A percentile compares a stretch with the other conserved stretches of the same genome.
phyloP scores from a whole-genome alignment of 2,329 filamentous ascomycete genomes.

The Penicillium thymicola region DNA sequence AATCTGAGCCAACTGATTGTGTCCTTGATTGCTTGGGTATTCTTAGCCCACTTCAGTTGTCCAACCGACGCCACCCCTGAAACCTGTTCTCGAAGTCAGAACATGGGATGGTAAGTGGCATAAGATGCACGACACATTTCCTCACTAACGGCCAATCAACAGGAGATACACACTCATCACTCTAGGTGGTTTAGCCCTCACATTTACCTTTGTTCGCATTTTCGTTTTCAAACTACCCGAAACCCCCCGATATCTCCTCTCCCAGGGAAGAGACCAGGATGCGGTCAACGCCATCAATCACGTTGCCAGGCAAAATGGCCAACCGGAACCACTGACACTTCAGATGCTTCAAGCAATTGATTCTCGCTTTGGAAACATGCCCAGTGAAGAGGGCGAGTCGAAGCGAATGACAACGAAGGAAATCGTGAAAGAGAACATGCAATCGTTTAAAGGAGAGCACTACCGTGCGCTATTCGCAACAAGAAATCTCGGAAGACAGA shows the following conservation, averaged over 20 bases:
- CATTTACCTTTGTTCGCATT: slow-evolving; percentile 27
- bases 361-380: slow-evolving; percentile 10
- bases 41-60: slow-evolving; percentile 30
- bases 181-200: slow-evolving; percentile 24
- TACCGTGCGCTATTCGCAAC: slow-evolving; percentile 31
- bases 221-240: slow-evolving; percentile 31
- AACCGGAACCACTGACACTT: slow-evolving; percentile 29
- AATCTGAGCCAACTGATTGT: slow-evolving; percentile 45
- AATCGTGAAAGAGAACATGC: slow-evolving; percentile 30
- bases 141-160: neutral
- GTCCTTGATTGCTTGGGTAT: slow-evolving; percentile 30
- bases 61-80: slow-evolving; percentile 23
- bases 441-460: slow-evolving; percentile 27
- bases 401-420: slow-evolving; percentile 22
- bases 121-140: neutral
- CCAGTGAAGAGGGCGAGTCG: neutral
- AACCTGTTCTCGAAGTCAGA: slow-evolving; percentile 21
- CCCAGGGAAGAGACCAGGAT: slow-evolving; percentile 41
- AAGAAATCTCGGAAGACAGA: slow-evolving; percentile 26
- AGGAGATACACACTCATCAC: slow-evolving; percentile 30
- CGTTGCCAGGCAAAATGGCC: slow-evolving; percentile 27
- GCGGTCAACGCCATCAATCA: slow-evolving; percentile 49
- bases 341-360: slow-evolving; percentile 33
- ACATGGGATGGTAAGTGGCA: slow-evolving; percentile 30
- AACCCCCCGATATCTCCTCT: slow-evolving; percentile 30